Percentiles rank a stretch among this genome's conserved stretches.
Evolutionary conservation across 2,329 filamentous ascomycete genomes (phyloP).

Genomic region (Alternaria sp.): DNA sequence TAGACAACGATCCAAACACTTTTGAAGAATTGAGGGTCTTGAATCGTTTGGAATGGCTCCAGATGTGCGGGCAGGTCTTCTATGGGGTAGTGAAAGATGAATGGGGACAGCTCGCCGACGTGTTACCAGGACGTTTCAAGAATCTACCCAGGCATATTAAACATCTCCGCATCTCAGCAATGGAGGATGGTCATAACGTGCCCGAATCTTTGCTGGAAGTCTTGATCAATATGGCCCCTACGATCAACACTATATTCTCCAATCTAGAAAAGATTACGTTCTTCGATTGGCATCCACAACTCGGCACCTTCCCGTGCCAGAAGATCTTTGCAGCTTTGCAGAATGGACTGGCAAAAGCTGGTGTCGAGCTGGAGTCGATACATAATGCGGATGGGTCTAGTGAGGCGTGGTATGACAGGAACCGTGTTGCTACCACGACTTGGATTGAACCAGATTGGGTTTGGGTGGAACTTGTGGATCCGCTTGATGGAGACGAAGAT

Average conservation of each 20-base stretch:
- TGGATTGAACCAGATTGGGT: constrained; percentile 8
- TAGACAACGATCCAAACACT: neutral
- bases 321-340: neutral
- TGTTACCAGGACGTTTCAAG: neutral
- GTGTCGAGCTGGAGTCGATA: neutral
- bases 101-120: neutral
- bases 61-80: neutral
- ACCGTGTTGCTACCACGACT: neutral
- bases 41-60: neutral
- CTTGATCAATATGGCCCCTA: neutral
- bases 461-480: constrained; percentile 1
- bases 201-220: neutral
- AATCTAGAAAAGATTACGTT: neutral
- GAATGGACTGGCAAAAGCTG: neutral
- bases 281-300: constrained; percentile 7
- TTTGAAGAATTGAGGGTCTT: neutral
- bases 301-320: constrained; percentile 12
- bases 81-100: neutral
- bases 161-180: neutral
- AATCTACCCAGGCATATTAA: constrained; percentile 7
- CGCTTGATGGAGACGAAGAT: neutral
- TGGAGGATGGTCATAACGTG: neutral
- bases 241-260: neutral
- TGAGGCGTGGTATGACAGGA: neutral
- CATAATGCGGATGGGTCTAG: neutral